Evolutionary conservation across 2,329 filamentous ascomycete genomes (phyloP).

Genomic region (Fusarium continuum): DNA sequence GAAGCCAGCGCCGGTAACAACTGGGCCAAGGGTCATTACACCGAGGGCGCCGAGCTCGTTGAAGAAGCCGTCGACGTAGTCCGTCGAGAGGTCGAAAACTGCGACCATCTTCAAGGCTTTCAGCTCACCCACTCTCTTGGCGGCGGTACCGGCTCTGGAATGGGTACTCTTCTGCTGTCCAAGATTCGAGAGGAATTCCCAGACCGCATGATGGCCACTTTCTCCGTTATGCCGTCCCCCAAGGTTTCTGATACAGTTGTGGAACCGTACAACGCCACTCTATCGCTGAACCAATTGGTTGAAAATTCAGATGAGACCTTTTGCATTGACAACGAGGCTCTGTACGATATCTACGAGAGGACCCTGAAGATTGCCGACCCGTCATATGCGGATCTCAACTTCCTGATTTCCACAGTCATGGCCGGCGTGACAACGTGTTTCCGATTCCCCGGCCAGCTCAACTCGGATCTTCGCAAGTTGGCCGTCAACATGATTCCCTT

Average conservation of each 20-base stretch:
- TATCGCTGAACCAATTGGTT: constrained; percentile 98
- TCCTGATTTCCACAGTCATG: constrained; percentile 99
- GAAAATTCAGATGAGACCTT: constrained; percentile 99
- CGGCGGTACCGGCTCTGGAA: constrained; percentile 99
- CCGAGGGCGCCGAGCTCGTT: constrained; percentile 97
- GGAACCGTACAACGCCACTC: constrained; percentile 99
- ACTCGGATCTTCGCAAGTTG: constrained; percentile 99
- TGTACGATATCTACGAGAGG: constrained; percentile 99
- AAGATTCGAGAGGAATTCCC: constrained; percentile 99
- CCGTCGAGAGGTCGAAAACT: constrained; percentile 97
- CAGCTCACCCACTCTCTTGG: constrained; percentile 99
- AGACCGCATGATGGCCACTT: constrained; percentile 99
- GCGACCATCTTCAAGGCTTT: constrained; percentile 99
- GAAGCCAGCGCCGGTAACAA: constrained; percentile 99
- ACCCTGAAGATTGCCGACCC: constrained; percentile 98
- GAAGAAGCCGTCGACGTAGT: constrained; percentile 98
- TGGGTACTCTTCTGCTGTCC: constrained; percentile 99
- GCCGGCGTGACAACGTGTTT: constrained; percentile 98
- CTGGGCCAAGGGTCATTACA: constrained; percentile 99
- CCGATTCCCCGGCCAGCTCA: constrained; percentile 99
- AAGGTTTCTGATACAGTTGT: constrained; percentile 99
- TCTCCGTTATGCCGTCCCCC: constrained; percentile 97
- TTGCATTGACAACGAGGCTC: constrained; percentile 99
- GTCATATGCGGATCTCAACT: constrained; percentile 98
- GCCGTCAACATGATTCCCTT: constrained; percentile 99